These are phyloP conservation scores for Boletus rufocinnamomeus DNA, from an alignment of 768 basidiomycete species.

Conservation along the genomic window DNA sequence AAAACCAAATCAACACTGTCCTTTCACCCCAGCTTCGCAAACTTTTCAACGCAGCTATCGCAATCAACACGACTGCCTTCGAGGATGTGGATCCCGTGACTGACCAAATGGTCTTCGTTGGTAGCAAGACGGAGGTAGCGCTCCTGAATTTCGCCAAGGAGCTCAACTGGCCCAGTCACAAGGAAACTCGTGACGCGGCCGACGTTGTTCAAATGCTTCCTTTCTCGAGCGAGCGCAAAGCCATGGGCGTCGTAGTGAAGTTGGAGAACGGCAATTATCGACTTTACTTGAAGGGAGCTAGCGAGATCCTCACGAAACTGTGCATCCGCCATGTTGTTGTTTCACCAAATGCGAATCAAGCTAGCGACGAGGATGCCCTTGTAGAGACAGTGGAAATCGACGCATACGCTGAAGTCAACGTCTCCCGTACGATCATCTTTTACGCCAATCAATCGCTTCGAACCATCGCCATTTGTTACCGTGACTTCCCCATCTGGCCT, in stretches of 20 bases:
- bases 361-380: conserved; percentile 23
- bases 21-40: conserved; percentile 60
- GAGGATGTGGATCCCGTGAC: conserved; percentile 71
- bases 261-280: conserved; percentile 55
- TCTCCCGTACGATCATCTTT: conserved; percentile 92
- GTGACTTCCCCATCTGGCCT: conserved; percentile 87
- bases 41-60: conserved; percentile 83
- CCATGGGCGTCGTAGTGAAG: conserved; percentile 89
- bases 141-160: conserved; percentile 84
- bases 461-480: conserved; percentile 93
- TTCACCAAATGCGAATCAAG: conserved; percentile 22
- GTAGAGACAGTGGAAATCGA: conserved; percentile 67
- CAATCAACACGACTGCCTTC: conserved; percentile 94
- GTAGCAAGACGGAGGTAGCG: conserved; percentile 95
- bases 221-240: conserved; percentile 91
- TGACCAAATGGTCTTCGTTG: conserved; percentile 67
- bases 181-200: conserved; percentile 58
- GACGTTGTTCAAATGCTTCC: conserved; percentile 84
- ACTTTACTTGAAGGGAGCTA: conserved; percentile 89
- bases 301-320: conserved; percentile 84
- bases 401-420: conserved; percentile 72
- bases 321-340: conserved; percentile 78
- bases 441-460: conserved; percentile 96
- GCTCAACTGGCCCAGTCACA: conserved; percentile 75
- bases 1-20: conserved; percentile 61